Evolutionary conservation across 768 basidiomycete species (phyloP).

Genomic region (Suillus lakei): DNA sequence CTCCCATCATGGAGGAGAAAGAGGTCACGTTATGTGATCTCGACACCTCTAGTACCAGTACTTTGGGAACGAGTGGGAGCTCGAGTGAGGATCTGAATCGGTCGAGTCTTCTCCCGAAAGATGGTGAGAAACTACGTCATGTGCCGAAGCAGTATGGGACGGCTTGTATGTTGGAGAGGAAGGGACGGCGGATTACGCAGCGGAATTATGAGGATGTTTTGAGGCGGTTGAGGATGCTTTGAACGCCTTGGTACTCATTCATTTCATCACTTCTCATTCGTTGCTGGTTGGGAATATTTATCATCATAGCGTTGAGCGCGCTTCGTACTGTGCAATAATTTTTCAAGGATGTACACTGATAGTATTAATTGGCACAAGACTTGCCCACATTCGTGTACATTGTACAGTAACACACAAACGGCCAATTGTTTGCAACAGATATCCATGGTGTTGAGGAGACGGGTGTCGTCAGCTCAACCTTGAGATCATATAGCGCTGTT

Average conservation of each 20-base stretch:
- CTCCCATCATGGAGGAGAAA: background rate
- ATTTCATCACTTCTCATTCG: background rate
- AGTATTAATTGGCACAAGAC: background rate
- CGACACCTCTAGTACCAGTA: constrained; percentile 9
- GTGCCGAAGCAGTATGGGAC: constrained; percentile 28
- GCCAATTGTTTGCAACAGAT: no score
- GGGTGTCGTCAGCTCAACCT: background rate
- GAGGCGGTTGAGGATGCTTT: constrained; percentile 38
- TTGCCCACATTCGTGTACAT: background rate
- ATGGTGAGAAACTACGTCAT: background rate
- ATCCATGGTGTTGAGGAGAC: no score
- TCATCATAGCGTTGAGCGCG: constrained; percentile 1
- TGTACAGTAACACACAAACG: background rate
- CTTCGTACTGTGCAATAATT: background rate
- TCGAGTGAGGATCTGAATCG: background rate
- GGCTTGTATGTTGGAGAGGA: constrained; percentile 47
- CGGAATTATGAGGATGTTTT: constrained; percentile 40
- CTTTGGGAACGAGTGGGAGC: constrained; percentile 3
- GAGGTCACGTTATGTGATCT: background rate
- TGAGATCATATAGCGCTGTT: background rate
- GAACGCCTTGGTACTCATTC: background rate
- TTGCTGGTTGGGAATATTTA: background rate
- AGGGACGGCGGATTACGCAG: constrained; percentile 41
- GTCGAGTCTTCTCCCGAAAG: background rate
- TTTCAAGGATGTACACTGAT: background rate